Conservation (phyloP, 2,329 filamentous ascomycete species). For the Arthrobotrys pseudoclavata region DNA sequence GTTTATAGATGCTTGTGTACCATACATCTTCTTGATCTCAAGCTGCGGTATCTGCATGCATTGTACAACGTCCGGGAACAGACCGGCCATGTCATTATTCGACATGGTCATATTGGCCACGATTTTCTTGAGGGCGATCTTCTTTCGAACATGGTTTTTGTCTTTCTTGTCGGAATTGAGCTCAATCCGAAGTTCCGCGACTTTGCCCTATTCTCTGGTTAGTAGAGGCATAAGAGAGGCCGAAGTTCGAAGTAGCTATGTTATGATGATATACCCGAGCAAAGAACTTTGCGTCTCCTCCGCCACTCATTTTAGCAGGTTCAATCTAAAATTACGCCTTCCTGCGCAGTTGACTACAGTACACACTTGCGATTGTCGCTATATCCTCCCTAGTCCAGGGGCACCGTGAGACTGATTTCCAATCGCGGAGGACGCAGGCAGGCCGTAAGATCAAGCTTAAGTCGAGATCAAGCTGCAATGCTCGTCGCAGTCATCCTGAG, state of each 20-base stretch:
- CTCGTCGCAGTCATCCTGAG: constrained; percentile 34
- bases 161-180: constrained; percentile 97
- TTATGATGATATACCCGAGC: constrained; percentile 77
- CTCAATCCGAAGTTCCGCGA: constrained; percentile 94
- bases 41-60: constrained; percentile 96
- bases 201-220: constrained; percentile 87
- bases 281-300: constrained; percentile 99
- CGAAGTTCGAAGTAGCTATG: not conserved
- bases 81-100: constrained; percentile 98
- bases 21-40: constrained; percentile 99
- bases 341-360: constrained; percentile 9
- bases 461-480: constrained; percentile 24
- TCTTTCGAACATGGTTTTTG: constrained; percentile 94
- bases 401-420: constrained; percentile 11
- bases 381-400: constrained; percentile 32
- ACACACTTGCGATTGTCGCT: constrained; percentile 12
- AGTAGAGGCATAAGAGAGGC: constrained; percentile 66
- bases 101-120: constrained; percentile 99
- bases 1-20: constrained; percentile 12
- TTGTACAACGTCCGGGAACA: constrained; percentile 93
- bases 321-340: constrained; percentile 6
- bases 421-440: constrained; percentile 3
- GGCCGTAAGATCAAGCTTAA: not conserved
- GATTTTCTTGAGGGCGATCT: constrained; percentile 99
- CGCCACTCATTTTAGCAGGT: constrained; percentile 66